A percentile compares a stretch with the other conserved stretches of the same genome.
Evolutionary conservation across 805 yeast species (phyloP).

Genomic region (Candida caryicola): DNA sequence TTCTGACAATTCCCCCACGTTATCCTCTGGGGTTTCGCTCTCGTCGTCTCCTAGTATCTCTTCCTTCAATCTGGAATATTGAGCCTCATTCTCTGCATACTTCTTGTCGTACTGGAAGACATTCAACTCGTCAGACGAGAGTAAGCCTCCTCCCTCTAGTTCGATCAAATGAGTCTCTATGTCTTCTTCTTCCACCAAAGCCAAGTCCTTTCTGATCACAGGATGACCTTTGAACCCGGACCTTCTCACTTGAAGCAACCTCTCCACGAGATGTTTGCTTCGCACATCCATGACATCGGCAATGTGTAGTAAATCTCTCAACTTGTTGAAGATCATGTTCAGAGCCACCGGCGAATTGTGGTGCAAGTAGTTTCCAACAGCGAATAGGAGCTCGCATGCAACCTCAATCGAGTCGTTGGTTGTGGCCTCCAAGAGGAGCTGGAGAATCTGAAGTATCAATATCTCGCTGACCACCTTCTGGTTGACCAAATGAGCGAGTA

Average conservation of each 20-base stretch:
- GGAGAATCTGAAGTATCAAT: slow-evolving; percentile 32
- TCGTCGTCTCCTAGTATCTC: slow-evolving; percentile 46
- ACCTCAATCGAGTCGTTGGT: slow-evolving; percentile 58
- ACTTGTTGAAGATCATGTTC: slow-evolving; percentile 53
- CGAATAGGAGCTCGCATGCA: slow-evolving; percentile 47
- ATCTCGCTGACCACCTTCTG: slow-evolving; percentile 48
- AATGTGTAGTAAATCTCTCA: slow-evolving; percentile 61
- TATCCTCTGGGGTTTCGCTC: slow-evolving; percentile 14
- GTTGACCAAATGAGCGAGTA: slow-evolving; percentile 63
- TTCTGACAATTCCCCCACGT: not conserved
- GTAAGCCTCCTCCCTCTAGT: slow-evolving; percentile 47
- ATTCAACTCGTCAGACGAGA: slow-evolving; percentile 47
- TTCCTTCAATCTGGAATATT: slow-evolving; percentile 40
- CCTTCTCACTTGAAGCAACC: slow-evolving; percentile 49
- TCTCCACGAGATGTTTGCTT: slow-evolving; percentile 47
- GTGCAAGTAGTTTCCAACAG: slow-evolving; percentile 51
- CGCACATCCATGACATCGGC: slow-evolving; percentile 36
- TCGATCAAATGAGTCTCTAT: slow-evolving; percentile 53
- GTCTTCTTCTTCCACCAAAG: slow-evolving; percentile 64
- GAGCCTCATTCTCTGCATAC: slow-evolving; percentile 48
- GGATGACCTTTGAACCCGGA: slow-evolving; percentile 39
- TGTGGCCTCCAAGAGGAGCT: slow-evolving; percentile 37
- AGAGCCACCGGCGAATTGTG: slow-evolving; percentile 44
- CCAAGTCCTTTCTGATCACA: slow-evolving; percentile 46
- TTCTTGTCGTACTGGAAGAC: slow-evolving; percentile 50